Base-by-base conservation (phyloP, 108 stramenopile genomes). In the Schizochytrium sp. region DNA sequence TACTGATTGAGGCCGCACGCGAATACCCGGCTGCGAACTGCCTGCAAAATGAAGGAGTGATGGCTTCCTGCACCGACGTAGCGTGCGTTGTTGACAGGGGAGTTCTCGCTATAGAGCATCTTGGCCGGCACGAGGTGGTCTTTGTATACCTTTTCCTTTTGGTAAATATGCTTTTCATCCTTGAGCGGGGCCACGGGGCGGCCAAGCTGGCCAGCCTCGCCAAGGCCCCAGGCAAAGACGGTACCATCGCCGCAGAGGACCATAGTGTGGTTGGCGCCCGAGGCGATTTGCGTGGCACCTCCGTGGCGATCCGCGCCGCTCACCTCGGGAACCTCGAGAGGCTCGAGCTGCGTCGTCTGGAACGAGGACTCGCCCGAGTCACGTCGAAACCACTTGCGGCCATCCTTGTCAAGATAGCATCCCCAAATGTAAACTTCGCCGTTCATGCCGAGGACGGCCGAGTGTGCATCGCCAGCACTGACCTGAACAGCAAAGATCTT, bases 1-100 rank as follows among this genome's bases (percentile, higher is more conserved):
- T 96, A 97, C 23, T 95, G 89, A 91, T 97, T 98, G 87, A 96
- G 88, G 18, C 98, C 98, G 87, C 93, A 90, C 10, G 94, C 89
- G 89, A 94, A 97, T 12, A 97, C 93, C 45, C 83, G 58, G 48
- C 90, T 55, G 51, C 63, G 87, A 18, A 48, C 87, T 12, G 41
- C 63, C 41, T 95, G 92, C 21, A 96, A 92, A 8, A 96, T 96
- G 48, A 99, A 63, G 12, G 96, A 88, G 90, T 98, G 97, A 90
- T 93, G 23, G 93, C 10, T 89, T 91, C 10, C 98, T 96, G 89
- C 96, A 95, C 5, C 96, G 95, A 53, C 60, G 57, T 43, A 55
- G 63, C 58, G 51, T 23, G 58, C 91, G 16, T 41, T 90, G 21
- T n/a, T 23, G 72, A 41, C 72, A 18, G 87, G 43, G 29, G 16